Conservation (phyloP, 805 yeast genomes). For the Scheffersomyces lignosus region DNA sequence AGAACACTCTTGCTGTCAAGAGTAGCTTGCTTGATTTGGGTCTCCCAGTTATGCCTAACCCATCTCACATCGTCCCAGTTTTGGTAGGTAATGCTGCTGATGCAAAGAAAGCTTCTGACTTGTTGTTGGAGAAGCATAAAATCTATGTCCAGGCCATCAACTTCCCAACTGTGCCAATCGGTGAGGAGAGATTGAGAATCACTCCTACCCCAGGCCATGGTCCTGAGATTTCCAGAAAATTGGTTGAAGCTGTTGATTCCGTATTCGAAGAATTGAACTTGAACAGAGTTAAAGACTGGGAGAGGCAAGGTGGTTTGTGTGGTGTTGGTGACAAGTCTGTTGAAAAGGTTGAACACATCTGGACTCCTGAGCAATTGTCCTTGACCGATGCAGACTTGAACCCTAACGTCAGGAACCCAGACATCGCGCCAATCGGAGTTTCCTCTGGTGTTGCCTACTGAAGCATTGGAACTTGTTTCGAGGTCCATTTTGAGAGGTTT, state of each 20-base stretch:
- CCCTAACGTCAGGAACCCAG: conserved; percentile 64
- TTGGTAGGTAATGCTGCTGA: conserved; percentile 91
- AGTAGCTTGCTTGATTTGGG: conserved; percentile 64
- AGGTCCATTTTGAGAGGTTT: too few species aligned
- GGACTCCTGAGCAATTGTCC: conserved; percentile 81
- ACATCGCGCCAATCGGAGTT: conserved; percentile 61
- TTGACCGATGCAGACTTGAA: conserved; percentile 65
- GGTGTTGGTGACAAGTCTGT: conserved; percentile 72
- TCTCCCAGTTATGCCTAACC: conserved; percentile 95
- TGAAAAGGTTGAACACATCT: conserved; percentile 59
- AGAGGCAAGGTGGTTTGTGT: conserved; percentile 78
- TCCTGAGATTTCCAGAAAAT: conserved; percentile 68
- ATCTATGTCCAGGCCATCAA: conserved; percentile 98
- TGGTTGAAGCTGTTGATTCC: conserved; percentile 76
- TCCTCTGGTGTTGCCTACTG: conserved; percentile 58
- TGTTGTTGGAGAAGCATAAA: conserved; percentile 76
- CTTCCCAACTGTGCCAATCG: conserved; percentile 96
- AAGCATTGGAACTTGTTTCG: background rate
- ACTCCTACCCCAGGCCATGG: conserved; percentile 99
- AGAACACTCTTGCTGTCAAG: conserved; percentile 83
- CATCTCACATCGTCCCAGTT: conserved; percentile 95
- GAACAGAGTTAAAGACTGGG: conserved; percentile 79
- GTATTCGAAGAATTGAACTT: conserved; percentile 75
- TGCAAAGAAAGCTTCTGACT: conserved; percentile 89
- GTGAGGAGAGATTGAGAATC: conserved; percentile 92